Evolutionary conservation across 805 yeast genomes (phyloP), one percentile per base, ranked within the genome.

Genomic region (Torulaspora franciscae): DNA sequence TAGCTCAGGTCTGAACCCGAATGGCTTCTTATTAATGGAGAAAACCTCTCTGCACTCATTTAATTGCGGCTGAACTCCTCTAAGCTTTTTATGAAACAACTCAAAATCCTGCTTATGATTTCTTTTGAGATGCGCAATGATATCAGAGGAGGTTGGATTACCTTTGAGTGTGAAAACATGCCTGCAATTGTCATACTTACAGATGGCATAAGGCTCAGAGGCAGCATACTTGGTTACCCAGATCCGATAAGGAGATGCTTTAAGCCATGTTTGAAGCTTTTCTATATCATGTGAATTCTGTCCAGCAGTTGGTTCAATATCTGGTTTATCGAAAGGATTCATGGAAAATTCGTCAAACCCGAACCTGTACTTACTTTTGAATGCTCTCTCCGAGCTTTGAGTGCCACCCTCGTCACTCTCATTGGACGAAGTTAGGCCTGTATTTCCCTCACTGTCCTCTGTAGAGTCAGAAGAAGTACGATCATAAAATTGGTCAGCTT

Each of bases 171-270:
- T 37, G 37, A 50, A 47, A 29, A 42, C 40, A 25, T 39, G 44
- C 32, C 34, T 41, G 37, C 54, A 50, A 27, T 50, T 35, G 24
- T 33, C 26, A 26, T 45, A 47, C 37, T 50, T 47, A 47, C 51
- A 47, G 28, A 41, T 32, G 6, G 54, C 54, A 25, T 42, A 45
- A 3, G 49, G 51, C 37, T 44, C 40, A 17, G 36, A 25, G 14
- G 41, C 43, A 13, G 49, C 45, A 32, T 40, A 37, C 36, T 47
- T 50, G 36, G 51, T 50, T 25, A 50, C 51, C 54, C 54, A 50
- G 17, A 50, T 42, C 5, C 49, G 47, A 23, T 44, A 50, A 26
- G 54, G 54, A 13, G 54, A 47, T 14, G 38, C 30, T 10, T 38
- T 43, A 27, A 50, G 51, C 54, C 51, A 50, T 13, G 38, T 42